A percentile compares a stretch with the other conserved stretches of the same genome.
phyloP scores from a whole-genome alignment of 495 filamentous ascomycete species.

The Penicillium verhagenii region DNA sequence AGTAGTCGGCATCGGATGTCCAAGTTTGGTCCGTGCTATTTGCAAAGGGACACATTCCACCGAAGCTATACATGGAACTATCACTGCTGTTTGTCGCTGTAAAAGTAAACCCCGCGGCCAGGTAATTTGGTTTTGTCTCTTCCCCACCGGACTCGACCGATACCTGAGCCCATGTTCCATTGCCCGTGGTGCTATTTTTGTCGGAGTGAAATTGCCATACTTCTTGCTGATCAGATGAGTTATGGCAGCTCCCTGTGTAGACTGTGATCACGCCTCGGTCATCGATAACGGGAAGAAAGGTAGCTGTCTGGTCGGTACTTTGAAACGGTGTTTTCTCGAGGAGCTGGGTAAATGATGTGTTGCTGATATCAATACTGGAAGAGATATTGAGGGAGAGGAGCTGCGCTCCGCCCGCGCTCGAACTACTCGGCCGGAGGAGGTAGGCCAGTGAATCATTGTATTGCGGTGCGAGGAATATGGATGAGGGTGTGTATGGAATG shows the following conservation, averaged over 20 bases:
- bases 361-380: conserved; percentile 48
- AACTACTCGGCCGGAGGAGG: conserved; percentile 55
- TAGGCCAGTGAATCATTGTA: conserved; percentile 54
- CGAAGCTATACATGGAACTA: conserved; percentile 69
- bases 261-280: conserved; percentile 65
- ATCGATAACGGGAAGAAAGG: conserved; percentile 65
- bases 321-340: conserved; percentile 67
- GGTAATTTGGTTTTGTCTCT: conserved; percentile 56
- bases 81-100: conserved; percentile 52
- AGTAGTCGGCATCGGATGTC: conserved; percentile 69
- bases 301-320: conserved; percentile 32
- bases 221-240: conserved; percentile 34
- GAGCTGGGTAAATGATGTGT: conserved; percentile 55
- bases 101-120: conserved; percentile 67
- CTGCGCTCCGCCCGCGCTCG: conserved; percentile 36
- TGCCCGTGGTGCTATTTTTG: conserved; percentile 35
- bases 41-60: conserved; percentile 78
- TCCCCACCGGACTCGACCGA: conserved; percentile 27
- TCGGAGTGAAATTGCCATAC: conserved; percentile 57
- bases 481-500: conserved; percentile 75
- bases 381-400: conserved; percentile 67
- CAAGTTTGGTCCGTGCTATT: conserved; percentile 45
- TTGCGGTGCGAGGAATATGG: conserved; percentile 55
- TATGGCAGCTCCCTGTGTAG: conserved; percentile 65
- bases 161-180: conserved; percentile 55